A percentile compares a stretch with the other conserved stretches of the same genome.
phyloP scores from a whole-genome alignment of 805 yeast species.

The Myxozyma udenii region DNA sequence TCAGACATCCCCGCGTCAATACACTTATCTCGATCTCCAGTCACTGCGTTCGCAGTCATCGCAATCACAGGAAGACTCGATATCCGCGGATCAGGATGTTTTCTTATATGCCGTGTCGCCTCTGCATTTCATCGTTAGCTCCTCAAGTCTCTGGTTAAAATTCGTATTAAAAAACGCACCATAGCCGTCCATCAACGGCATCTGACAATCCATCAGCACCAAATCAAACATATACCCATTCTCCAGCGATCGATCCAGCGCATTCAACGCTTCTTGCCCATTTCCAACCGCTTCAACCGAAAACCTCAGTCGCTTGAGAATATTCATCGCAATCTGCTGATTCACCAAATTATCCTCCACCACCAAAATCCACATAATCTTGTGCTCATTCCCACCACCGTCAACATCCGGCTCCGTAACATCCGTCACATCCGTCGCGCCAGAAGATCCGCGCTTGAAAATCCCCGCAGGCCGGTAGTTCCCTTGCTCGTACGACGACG shows the following conservation, averaged over 20 bases:
- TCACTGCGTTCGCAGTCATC: conserved; percentile 73
- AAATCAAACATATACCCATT: conserved; percentile 17
- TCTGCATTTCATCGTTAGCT: conserved; percentile 5
- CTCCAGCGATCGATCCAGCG: conserved; percentile 12
- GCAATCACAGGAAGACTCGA: conserved; percentile 50
- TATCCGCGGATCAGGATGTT: conserved; percentile 8
- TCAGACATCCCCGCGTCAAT: conserved; percentile 75
- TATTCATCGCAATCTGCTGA: conserved; percentile 27
- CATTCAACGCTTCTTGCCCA: conserved; percentile 28
- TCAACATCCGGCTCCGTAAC: neutral
- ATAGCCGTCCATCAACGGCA: conserved; percentile 31
- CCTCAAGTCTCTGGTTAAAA: neutral
- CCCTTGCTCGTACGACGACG: too few relatives aligned
- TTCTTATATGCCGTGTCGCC: conserved; percentile 23
- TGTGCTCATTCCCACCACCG: neutral
- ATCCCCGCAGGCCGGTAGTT: neutral
- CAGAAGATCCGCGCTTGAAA: neutral
- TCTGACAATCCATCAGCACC: conserved; percentile 31
- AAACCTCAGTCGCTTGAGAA: conserved; percentile 19
- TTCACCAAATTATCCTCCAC: conserved; percentile 30
- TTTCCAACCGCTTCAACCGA: conserved; percentile 28
- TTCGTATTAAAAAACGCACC: conserved; percentile 7
- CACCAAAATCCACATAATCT: conserved; percentile 19
- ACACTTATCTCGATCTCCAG: conserved; percentile 72
- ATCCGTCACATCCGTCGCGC: neutral